These are phyloP conservation scores for Excoecaria cochinchinensis DNA, from an alignment of 345 rosid genomes.

Conservation along the genomic window DNA sequence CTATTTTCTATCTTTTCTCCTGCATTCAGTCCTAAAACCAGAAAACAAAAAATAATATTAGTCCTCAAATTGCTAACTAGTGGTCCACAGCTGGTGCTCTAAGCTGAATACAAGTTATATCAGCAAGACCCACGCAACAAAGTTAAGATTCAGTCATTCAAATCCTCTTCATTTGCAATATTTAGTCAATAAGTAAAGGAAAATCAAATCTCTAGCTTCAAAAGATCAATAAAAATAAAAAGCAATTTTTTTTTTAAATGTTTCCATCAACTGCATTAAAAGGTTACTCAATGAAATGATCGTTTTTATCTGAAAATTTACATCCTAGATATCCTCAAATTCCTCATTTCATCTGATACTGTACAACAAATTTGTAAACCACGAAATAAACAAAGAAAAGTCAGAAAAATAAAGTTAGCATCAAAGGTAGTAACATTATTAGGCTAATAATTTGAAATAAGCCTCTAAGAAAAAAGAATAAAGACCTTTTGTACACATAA, in stretches of 20 bases:
- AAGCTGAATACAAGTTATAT: background rate
- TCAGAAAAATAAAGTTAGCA: too few relatives aligned
- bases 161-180: background rate
- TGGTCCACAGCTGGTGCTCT: background rate
- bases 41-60: too few relatives aligned
- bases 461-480: background rate
- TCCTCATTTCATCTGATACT: background rate
- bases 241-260: background rate
- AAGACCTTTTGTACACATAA: background rate
- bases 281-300: background rate
- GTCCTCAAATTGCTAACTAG: background rate
- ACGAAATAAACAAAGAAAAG: background rate
- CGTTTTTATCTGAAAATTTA: background rate
- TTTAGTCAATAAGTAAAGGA: background rate
- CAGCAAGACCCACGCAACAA: background rate
- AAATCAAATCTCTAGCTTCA: background rate
- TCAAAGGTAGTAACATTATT: background rate
- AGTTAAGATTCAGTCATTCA: background rate
- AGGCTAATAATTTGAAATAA: background rate
- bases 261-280: background rate
- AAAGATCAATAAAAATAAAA: background rate
- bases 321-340: background rate
- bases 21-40: too few relatives aligned
- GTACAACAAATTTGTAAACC: background rate
- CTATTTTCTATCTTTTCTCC: background rate